Evolutionary conservation across 2,329 filamentous ascomycete species (phyloP), one percentile per base, ranked within the genome.

Genomic region (Acrocalymma vagum): DNA sequence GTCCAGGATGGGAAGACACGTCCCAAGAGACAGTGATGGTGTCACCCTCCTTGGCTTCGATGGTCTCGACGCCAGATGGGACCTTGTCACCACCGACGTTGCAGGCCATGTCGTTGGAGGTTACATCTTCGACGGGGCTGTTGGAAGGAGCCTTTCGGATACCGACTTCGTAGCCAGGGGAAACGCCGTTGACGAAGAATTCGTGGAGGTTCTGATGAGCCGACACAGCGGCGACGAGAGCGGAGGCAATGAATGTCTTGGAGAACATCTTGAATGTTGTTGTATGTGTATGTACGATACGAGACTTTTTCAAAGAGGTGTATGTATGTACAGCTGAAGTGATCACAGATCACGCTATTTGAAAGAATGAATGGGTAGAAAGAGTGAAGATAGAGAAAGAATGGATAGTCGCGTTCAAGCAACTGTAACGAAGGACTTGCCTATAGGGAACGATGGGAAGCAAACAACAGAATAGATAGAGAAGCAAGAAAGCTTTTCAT

Each of bases 121-220:
- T 66, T 11, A 67, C 46, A 22, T 70, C 65, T 10, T 41, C 53
- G 23, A 70, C 60, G 22, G 65, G 64, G 45, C 53, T 63, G 57
- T 67, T 65, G 36, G 44, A 54, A 7, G 62, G 53, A 14, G 65
- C 65, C 61, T 65, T 67, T 25, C 67, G 56, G 35, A 70, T 60
- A 29, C 63, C 65, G 42, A 58, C 46, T 32, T 69, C 58, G 44
- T 59, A 55, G 6, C 62, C 60, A 3, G 63, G 59, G 5, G 62
- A 51, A 11, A 45, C 55, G 40, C 53, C 54, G 43, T 66, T 66
- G 53, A 65, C 38, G 58, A 57, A 65, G 31, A 66, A 38, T 36
- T 65, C 56, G 40, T 64, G 56, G 37, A 59, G 42, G 53, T 63
- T 66, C 42, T 66, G 62, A 37, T 66, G 63, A 32, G 63, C 63